Base-by-base conservation (phyloP, 768 basidiomycete genomes). In the Tulasnella sp. region DNA sequence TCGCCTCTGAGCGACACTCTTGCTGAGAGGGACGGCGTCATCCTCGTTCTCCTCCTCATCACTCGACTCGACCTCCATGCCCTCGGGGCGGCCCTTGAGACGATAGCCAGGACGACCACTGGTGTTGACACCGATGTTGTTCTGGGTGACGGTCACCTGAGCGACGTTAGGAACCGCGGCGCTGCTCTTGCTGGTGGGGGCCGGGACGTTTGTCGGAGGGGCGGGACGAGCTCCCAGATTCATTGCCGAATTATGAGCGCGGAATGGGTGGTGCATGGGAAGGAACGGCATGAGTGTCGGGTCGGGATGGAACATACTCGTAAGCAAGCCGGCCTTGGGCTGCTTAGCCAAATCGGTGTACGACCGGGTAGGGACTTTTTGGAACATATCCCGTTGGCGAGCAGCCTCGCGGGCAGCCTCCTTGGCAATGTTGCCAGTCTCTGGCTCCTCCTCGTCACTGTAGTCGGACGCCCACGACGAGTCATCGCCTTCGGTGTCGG, bases 241-340 rank as follows among this genome's bases (percentile, higher is more conserved):
- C 42, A 78, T 70, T 7, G 78, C 77, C 69, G 78, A 78, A 45
- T 78, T 77, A 67, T 78, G 78, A 19, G 67, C 77, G 52, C 77
- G 67, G 58, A 75, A 52, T 12, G 39, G 39, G 39, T 89, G 87
- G 25, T 87, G 86, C 86, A 85, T 75, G 85, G 86, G 22, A 84
- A 88, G 19, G 85, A 82, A 77, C 88, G 85, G 82, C 89, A 90
- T 1, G 40, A 81, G 90, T 90, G 52, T 84, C 86, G 90, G 89
- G 80, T 91, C 87, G 0, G 92, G 93, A 78, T 93, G 90, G 85
- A 94, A 85, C 58, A 94, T 83, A 81, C 88, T 88, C 36, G 88
- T 88, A 74, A 93, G 83, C 58, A 91, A 82, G 3, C 92, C 92
- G 11, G 87, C 87, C 68, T 84, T 82, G 12, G 39, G 58, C 19